A percentile compares a stretch with the other conserved stretches of the same genome.
Conservation (phyloP, 1,284 basidiomycete genomes). For the Somion occarium region DNA sequence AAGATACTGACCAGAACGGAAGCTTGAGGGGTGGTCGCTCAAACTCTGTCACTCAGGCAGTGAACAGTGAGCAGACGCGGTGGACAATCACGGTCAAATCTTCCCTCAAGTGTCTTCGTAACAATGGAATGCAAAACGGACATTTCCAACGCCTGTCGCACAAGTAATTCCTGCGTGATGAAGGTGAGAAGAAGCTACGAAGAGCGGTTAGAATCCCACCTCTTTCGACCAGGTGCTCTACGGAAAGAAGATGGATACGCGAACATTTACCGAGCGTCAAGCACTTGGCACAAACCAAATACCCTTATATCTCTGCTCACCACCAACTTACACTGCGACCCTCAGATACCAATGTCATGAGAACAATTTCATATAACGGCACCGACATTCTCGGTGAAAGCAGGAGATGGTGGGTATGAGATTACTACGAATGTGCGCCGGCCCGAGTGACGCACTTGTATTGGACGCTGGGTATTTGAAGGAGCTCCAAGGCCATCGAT, state of each 20-base stretch:
- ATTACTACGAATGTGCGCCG: background rate
- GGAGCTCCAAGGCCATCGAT: slow-evolving; percentile 1
- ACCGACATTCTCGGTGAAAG: background rate
- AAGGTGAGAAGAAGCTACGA: background rate
- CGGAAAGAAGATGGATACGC: too few species aligned
- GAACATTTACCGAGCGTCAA: background rate
- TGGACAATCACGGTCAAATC: background rate
- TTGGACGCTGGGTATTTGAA: background rate
- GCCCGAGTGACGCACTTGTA: background rate
- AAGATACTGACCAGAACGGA: background rate
- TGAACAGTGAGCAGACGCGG: background rate
- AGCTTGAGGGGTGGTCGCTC: background rate
- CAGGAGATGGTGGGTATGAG: background rate
- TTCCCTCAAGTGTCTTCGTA: too few species aligned
- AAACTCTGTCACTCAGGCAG: background rate
- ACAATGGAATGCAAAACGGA: too few species aligned
- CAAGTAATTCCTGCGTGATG: background rate
- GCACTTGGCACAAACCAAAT: background rate
- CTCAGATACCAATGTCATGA: background rate
- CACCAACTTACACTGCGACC: background rate
- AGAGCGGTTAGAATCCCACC: too few species aligned
- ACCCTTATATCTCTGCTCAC: background rate
- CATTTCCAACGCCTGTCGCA: background rate
- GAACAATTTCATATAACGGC: background rate
- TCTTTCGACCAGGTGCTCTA: background rate